Base-by-base conservation (phyloP, 2,329 filamentous ascomycete genomes). In the Ophiobolus disseminans region DNA sequence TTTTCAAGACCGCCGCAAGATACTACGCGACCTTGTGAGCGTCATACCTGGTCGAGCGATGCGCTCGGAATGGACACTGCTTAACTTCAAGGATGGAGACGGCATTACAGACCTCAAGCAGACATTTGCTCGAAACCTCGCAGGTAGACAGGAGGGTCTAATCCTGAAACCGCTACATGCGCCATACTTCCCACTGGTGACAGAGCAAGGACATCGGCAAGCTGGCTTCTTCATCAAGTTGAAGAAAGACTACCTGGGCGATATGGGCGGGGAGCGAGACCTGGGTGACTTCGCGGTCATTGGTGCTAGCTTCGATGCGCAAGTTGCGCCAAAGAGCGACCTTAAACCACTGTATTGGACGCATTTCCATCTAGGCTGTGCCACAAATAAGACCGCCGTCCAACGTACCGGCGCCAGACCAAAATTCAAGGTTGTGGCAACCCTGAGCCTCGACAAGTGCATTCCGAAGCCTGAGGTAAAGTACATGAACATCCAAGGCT, bases 191-290 rank as follows among this genome's bases (percentile, higher is more conserved):
- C 62, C 74, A 11, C 44, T 72, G 35, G 50, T 55, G 8, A 53
- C 48, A 41, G 35, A 66, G 45, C 16, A 62, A 62, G 47, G 59
- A 37, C 48, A 65, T 61, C 57, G 36, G 60, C 61, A 32, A 40
- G 48, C 62, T 58, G 73, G 60, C 54, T 78, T 76, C 47, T 88
- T 85, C 67, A 89, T 96, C 63, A 96, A 96, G 73, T 73, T 96
- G 32, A 96, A 96, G 72, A 96, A 96, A 70, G 90, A 94, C 63
- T 96, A 95, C 62, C 82, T 96, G 28, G 79, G 82, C 20, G 85
- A 85, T 2, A 84, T 93, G 66, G 90, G 91, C 1, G 91, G 95
- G 51, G 84, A 91, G 22, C 60, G 70, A 17, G 72, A 75, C 40
- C 44, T 74, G 6, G 89, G 89, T 8, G 92, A 96, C 68, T 89